These are phyloP conservation scores for Borealophlyctis nickersoniae DNA, from an alignment of 192 early-diverging fungal genomes.

Conservation along the genomic window DNA sequence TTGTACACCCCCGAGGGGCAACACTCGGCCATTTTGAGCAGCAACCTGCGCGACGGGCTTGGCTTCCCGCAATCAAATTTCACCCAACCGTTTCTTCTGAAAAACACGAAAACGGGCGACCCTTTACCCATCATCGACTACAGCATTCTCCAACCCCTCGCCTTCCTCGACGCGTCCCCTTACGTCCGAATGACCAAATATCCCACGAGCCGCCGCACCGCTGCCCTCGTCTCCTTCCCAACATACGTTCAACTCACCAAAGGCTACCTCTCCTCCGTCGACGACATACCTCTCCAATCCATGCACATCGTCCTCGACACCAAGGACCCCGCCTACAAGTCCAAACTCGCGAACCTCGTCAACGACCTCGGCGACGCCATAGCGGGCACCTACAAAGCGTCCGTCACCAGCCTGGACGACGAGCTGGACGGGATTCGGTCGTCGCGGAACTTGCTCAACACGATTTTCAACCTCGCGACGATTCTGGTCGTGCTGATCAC, in stretches of 20 bases:
- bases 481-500: constrained; percentile 30
- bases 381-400: not conserved
- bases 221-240: constrained; percentile 27
- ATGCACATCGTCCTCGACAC: constrained; percentile 19
- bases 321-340: not conserved
- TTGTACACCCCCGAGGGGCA: constrained; percentile 23
- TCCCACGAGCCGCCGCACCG: constrained; percentile 8
- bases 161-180: constrained; percentile 15
- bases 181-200: constrained; percentile 20
- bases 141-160: constrained; percentile 17
- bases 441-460: constrained; percentile 7
- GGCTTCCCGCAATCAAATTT: constrained; percentile 11
- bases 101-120: not conserved
- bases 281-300: constrained; percentile 14
- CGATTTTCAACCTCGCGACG: constrained; percentile 28
- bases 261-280: constrained; percentile 11
- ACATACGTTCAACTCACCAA: constrained; percentile 21
- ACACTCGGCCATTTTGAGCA: constrained; percentile 20
- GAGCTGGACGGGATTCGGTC: constrained; percentile 14
- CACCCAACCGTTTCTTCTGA: constrained; percentile 4
- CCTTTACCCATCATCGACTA: not conserved
- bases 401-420: constrained; percentile 3
- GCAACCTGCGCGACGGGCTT: constrained; percentile 8
- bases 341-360: not conserved
- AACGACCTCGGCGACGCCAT: not conserved